Base-by-base conservation (phyloP, 2,329 filamentous ascomycete genomes). In the Clarireedia homoeocarpa region DNA sequence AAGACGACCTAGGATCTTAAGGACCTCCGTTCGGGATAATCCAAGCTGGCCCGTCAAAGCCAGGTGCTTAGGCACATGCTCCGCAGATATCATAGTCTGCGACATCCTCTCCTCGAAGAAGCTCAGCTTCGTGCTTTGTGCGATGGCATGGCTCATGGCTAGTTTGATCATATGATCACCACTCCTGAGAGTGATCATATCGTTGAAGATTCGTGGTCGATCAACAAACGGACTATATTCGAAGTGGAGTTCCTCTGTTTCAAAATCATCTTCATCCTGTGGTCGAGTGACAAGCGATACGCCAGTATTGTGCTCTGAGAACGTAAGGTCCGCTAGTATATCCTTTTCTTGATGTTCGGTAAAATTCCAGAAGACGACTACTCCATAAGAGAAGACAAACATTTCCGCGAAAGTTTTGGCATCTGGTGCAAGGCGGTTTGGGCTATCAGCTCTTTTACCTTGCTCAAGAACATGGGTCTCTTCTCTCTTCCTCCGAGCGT, bases 281-380 rank as follows among this genome's bases (percentile, higher is more conserved):
- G 91, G 89, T 36, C 89, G 81, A 1, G 85, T 88, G 34, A 91
- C 85, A 6, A 99, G 79, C 10, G 86, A 82, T 20, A 81, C 70
- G 49, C 80, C 78, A 17, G 79, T 80, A 57, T 86, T 82, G 53
- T 81, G 83, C 62, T 85, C 82, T 10, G 89, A 89, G 72, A 99
- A 97, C 1, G 91, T 94, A 53, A 99, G 76, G 71, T 99, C 94
- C 40, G 94, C 94, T 23, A 99, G 80, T 48, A 97, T 89, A 66
- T 96, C 91, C 72, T 96, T 96, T 71, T 99, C 94, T 70, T 99
- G 94, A 62, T 86, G 82, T 71, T 96, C 91, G 10, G 89, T 92
- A 65, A 99, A 96, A 71, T 99, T 99, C 94, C 94, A 99, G 70
- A 99, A 96, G 5, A 99, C 94, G 0, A 94, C 92, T 0, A 99